Evolutionary conservation across 345 rosid genomes (phyloP).

Genomic region (Syzygium aromaticum): DNA sequence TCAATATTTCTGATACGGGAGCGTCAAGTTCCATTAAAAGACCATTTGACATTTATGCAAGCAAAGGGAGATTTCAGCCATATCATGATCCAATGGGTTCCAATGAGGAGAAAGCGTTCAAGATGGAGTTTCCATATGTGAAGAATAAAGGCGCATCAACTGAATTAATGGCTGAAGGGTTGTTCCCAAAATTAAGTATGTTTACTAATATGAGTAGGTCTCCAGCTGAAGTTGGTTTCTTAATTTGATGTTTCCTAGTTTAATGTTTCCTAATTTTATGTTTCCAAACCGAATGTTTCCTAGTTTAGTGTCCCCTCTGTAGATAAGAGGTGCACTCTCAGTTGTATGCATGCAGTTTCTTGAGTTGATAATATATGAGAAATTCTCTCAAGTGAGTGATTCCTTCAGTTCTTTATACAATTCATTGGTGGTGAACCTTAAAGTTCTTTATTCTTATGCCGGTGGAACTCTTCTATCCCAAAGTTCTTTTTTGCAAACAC

Average conservation of each 20-base stretch:
- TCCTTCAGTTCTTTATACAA: background rate
- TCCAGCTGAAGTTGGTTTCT: background rate
- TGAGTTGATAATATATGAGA: background rate
- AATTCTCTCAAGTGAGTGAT: background rate
- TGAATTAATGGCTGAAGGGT: background rate
- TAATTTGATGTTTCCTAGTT: background rate
- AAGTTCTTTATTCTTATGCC: background rate
- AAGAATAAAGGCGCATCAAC: background rate
- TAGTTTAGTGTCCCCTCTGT: background rate
- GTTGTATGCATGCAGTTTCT: background rate
- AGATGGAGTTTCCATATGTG: background rate
- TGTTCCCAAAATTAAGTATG: background rate
- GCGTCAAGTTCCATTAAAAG: background rate
- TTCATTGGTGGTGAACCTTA: background rate
- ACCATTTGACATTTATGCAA: background rate
- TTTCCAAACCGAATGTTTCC: background rate
- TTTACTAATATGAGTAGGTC: background rate
- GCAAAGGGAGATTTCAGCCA: background rate
- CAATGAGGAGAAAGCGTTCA: background rate
- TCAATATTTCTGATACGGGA: background rate
- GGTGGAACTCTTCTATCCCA: background rate
- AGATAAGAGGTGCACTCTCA: background rate
- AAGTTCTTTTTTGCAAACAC: background rate
- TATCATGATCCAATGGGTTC: background rate
- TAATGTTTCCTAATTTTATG: background rate